These are phyloP conservation scores for Ophiostoma australiae DNA, from an alignment of 2,329 filamentous ascomycete genomes.

Conservation along the genomic window DNA sequence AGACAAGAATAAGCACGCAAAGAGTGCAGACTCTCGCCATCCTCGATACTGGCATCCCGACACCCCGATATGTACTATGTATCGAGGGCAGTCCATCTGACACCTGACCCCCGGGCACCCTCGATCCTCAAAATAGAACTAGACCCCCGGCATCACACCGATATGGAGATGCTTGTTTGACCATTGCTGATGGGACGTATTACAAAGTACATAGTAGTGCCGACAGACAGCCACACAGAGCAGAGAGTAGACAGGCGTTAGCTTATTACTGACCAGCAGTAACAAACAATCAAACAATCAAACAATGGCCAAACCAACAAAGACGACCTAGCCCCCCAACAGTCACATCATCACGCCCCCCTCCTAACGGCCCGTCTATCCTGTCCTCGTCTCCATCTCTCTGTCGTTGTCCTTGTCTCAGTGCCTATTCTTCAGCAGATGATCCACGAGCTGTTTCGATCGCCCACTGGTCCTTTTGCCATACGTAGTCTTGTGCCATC, in stretches of 20 bases:
- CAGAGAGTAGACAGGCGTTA: background rate
- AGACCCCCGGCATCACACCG: background rate
- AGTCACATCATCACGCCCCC: background rate
- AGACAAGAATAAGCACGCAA: background rate
- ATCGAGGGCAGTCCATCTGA: background rate
- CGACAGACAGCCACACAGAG: too few species aligned
- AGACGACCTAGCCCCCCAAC: background rate
- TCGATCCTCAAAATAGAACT: background rate
- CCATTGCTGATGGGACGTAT: background rate
- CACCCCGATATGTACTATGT: background rate
- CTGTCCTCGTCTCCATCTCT: background rate
- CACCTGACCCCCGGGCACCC: background rate
- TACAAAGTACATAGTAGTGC: background rate
- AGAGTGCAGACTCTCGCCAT: background rate
- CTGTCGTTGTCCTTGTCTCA: background rate
- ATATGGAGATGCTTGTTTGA: background rate
- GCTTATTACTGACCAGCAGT: background rate
- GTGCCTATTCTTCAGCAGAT: background rate
- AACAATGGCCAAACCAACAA: background rate
- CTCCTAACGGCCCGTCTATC: slow-evolving; percentile 7
- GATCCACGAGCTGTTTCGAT: slow-evolving; percentile 1
- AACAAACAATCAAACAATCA: background rate
- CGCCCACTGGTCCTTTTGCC: background rate
- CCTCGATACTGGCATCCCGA: background rate
- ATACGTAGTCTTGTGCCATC: background rate